Evolutionary conservation across 495 filamentous ascomycete species (phyloP).

Genomic region (Xylona heveae): DNA sequence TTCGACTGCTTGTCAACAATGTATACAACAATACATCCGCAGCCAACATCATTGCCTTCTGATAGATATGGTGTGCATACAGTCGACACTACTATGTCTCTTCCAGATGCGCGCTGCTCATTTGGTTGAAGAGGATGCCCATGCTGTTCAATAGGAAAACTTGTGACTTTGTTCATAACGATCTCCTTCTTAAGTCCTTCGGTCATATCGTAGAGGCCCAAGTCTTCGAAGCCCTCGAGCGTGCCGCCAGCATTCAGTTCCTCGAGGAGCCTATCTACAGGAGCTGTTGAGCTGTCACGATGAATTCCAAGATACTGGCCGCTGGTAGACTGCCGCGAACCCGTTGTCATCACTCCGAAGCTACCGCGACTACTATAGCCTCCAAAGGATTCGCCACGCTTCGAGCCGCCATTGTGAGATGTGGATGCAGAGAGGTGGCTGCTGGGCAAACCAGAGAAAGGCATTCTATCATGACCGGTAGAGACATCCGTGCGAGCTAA

Average conservation of each 20-base stretch:
- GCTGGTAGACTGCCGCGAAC: conserved; percentile 1
- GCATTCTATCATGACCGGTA: conserved; percentile 46
- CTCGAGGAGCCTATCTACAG: conserved; percentile 51
- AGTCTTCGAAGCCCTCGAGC: conserved; percentile 44
- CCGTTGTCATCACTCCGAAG: conserved; percentile 11
- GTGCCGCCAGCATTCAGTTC: conserved; percentile 41
- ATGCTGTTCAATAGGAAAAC: conserved; percentile 35
- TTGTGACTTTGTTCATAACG: conserved; percentile 49
- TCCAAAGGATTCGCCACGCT: conserved; percentile 54
- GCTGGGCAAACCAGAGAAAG: conserved; percentile 47
- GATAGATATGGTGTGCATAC: too few relatives aligned
- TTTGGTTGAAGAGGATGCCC: neutral
- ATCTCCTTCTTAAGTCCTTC: conserved; percentile 56
- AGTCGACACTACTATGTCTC: too few relatives aligned
- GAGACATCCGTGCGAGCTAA: conserved; percentile 81
- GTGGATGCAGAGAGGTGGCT: conserved; percentile 24
- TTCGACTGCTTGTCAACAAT: neutral
- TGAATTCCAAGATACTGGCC: neutral
- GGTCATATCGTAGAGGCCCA: conserved; percentile 48
- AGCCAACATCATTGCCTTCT: too few relatives aligned
- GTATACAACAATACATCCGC: too few relatives aligned
- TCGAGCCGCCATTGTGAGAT: conserved; percentile 20
- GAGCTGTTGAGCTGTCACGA: conserved; percentile 29
- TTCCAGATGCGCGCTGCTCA: too few relatives aligned
- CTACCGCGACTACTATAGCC: conserved; percentile 40